Base-by-base conservation (phyloP, 495 filamentous ascomycete species). In the Astrothelium macrocarpum region DNA sequence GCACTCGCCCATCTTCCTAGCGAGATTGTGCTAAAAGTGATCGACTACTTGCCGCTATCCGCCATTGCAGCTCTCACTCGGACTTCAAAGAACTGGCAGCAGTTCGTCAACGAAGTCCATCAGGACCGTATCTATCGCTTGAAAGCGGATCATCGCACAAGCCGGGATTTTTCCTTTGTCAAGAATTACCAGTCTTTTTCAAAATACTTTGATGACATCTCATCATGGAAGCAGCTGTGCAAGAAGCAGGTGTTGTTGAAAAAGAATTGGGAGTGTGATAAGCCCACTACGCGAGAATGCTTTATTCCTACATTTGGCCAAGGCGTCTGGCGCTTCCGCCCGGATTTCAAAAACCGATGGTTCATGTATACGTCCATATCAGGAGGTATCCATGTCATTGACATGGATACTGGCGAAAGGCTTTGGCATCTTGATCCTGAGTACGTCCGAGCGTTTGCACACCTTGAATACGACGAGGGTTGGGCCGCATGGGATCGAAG, bases 391-490 rank as follows among this genome's bases (percentile, higher is more conserved):
- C 42, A 60, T 32, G 65, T 70, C 26, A 65, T 65, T 18, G 62
- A 65, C 36, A 65, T 70, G 67, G 67, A 70, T 23, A 53, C 45
- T 32, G 67, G 67, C 1, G 25, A 36, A 16, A 39, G 62, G 18
- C 62, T 70, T 9, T 70, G 67, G 67, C 32, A 53, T 9, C 56
- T 70, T 2, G 10, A 18, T 23, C 1, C 12, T 1, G 39, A 66
- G n/a, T 36, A 58, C 16, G 67, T 67, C 3, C 26, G 59, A 23
- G 61, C 65, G 3, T 67, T 46, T 20, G 67, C 65, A 14, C 67
- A 67, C 62, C 63, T 70, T 2, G 67, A 70, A 32, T 70, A 70
- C 46, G 34, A 66, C 14, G 56, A 70, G 32, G 67, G 67, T 2
- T 63, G 31, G 32, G 60, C 61, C 20, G 65, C 62, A 12, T 70